Evolutionary conservation across 2,329 filamentous ascomycete species (phyloP).

Genomic region (Hypoxylon sp.): DNA sequence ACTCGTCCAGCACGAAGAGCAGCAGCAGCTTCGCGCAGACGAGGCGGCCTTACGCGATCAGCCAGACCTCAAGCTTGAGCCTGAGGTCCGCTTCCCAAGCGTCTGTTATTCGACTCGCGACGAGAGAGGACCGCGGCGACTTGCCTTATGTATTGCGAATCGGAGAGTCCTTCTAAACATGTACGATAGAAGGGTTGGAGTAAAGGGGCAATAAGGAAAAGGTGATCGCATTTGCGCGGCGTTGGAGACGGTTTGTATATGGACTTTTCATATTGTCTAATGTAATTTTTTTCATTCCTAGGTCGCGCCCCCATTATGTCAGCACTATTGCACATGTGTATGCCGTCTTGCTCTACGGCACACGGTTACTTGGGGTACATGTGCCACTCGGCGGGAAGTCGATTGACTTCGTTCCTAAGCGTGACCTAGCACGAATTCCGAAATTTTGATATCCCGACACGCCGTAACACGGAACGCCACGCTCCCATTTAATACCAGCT

Average conservation of each 20-base stretch:
- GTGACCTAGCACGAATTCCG: background rate
- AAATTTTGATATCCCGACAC: constrained; percentile 1
- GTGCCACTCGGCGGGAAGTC: background rate
- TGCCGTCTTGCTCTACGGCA: background rate
- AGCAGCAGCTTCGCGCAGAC: constrained; percentile 58
- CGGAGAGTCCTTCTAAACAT: constrained; percentile 44
- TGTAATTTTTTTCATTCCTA: constrained; percentile 33
- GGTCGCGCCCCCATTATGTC: background rate
- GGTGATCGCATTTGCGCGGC: constrained; percentile 28
- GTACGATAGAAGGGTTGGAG: constrained; percentile 8
- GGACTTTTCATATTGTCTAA: constrained; percentile 42
- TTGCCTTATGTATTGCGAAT: constrained; percentile 57
- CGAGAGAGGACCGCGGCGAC: constrained; percentile 52
- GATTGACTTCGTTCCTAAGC: background rate
- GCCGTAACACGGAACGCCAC: background rate
- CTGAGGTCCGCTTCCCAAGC: constrained; percentile 44
- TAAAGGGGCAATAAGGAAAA: constrained; percentile 3
- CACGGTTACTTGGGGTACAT: background rate
- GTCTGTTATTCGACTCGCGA: constrained; percentile 65
- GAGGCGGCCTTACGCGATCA: constrained; percentile 57
- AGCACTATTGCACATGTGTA: background rate
- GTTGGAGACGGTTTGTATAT: constrained; percentile 37
- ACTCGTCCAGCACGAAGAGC: constrained; percentile 49
- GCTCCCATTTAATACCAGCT: constrained; percentile 2
- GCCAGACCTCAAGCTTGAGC: constrained; percentile 49